Evolutionary conservation across 345 rosid species (phyloP), one percentile per base, ranked within the genome.

Genomic region (Excoecaria agallocha): DNA sequence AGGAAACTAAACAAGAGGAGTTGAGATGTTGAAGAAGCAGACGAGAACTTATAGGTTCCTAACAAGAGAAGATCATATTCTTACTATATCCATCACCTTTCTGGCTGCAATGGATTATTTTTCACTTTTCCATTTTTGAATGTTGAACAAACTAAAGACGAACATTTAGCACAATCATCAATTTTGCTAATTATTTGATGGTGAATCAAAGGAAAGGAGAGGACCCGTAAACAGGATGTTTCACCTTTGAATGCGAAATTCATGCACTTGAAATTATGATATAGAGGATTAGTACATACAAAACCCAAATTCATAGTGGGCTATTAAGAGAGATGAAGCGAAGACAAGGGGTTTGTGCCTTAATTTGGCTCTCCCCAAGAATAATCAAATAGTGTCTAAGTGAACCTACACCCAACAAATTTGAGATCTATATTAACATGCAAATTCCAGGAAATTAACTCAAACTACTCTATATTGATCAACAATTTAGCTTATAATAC

Each of bases 401-500:
- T 11, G 6, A 25, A 49, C 11, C 52, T 10, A 43, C 10, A 45
- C 49, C 1, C 68, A 37, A 37, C 22, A 64, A 45, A 64, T 64
- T 13, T 13, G 1, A 38, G 17, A 30, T 10, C 2, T 50, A 59
- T 16, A 43, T 8, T 56, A 50, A 13, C 22, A 37, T 50, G 22
- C 1, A 51, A 54, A 43, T 54, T 35, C 30, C 74, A 73, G 10
- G 65, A 37, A 55, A 73, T 55, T 8, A 60, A 76, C 61, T 52
- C 67, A 67, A 71, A 66, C 61, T 66, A 61, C 59, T 55, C 76
- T 74, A 68, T 69, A 66, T 63, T 16, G 56, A 11, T 11, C 51
- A 49, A 74, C 30, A 69, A 76, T 51, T 64, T 56, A 76, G 72
- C 19, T 48, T 72, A 70, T 72, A 54, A 69, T 78, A 84, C 85